phyloP scores from a whole-genome alignment of 2,329 filamentous ascomycete genomes.

The Seiridium unicorne region DNA sequence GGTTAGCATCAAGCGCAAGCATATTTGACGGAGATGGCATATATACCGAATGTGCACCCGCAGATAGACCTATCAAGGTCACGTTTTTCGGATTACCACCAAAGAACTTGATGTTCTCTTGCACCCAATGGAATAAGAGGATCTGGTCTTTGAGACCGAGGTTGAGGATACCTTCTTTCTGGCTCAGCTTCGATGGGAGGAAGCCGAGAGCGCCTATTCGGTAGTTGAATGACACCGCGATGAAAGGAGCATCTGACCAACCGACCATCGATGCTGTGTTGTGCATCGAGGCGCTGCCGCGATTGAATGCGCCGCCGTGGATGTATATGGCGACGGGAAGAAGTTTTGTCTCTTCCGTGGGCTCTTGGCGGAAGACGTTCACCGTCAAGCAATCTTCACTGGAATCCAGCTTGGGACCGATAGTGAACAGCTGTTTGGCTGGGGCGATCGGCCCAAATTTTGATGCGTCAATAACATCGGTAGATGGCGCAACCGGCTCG shows the following conservation, averaged over 20 bases:
- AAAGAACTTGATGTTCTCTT: constrained; percentile 51
- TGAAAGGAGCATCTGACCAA: constrained; percentile 41
- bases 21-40: too few relatives aligned
- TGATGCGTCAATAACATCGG: constrained; percentile 22
- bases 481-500: constrained; percentile 21
- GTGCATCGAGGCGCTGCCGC: constrained; percentile 37
- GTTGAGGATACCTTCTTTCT: constrained; percentile 54
- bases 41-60: constrained; percentile 49
- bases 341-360: not conserved
- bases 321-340: constrained; percentile 39
- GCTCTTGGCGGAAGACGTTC: constrained; percentile 22
- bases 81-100: constrained; percentile 50
- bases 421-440: constrained; percentile 15
- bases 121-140: constrained; percentile 50
- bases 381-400: constrained; percentile 25
- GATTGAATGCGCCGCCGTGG: constrained; percentile 47
- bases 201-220: constrained; percentile 61
- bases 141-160: constrained; percentile 54
- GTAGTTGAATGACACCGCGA: constrained; percentile 49
- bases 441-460: constrained; percentile 21
- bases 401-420: constrained; percentile 15
- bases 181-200: constrained; percentile 47
- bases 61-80: constrained; percentile 46
- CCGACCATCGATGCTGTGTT: constrained; percentile 50
- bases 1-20: not conserved